These are phyloP conservation scores for Melanopsichium pennsylvanicum DNA, from an alignment of 1,284 basidiomycete genomes.

Conservation along the genomic window DNA sequence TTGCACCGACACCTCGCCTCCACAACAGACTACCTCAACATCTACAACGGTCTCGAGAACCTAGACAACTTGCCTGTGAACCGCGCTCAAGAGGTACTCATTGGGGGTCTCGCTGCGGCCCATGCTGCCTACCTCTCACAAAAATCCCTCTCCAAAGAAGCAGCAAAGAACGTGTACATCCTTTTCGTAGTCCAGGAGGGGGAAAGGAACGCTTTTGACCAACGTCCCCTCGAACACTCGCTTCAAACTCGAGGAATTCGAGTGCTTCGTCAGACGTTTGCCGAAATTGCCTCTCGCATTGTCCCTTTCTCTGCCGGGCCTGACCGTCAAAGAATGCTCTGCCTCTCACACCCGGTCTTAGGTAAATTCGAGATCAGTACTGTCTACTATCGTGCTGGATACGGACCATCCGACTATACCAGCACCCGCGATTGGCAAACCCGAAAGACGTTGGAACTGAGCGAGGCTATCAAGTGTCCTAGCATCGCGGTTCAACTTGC, in stretches of 20 bases:
- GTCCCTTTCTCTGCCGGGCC: constrained; percentile 1
- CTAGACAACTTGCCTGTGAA: constrained; percentile 77
- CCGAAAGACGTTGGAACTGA: constrained; percentile 79
- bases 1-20: constrained; percentile 72
- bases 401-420: constrained; percentile 83
- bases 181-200: constrained; percentile 87
- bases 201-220: constrained; percentile 97
- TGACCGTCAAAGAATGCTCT: constrained; percentile 6
- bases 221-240: constrained; percentile 85
- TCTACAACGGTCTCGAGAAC: constrained; percentile 73
- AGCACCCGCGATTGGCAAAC: constrained; percentile 74
- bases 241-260: constrained; percentile 71
- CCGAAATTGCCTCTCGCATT: constrained; percentile 31
- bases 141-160: background rate
- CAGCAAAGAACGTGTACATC: constrained; percentile 68
- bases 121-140: constrained; percentile 76
- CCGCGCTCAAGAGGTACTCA: constrained; percentile 76
- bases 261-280: constrained; percentile 48
- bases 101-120: constrained; percentile 78
- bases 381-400: constrained; percentile 87
- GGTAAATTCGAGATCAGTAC: constrained; percentile 75
- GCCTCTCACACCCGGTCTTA: constrained; percentile 22
- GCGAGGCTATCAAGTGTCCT: constrained; percentile 90
- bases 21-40: constrained; percentile 34
- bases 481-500: constrained; percentile 89